These are phyloP conservation scores for Teunomyces barrocoloradensis DNA, from an alignment of 805 yeast genomes.

Conservation along the genomic window DNA sequence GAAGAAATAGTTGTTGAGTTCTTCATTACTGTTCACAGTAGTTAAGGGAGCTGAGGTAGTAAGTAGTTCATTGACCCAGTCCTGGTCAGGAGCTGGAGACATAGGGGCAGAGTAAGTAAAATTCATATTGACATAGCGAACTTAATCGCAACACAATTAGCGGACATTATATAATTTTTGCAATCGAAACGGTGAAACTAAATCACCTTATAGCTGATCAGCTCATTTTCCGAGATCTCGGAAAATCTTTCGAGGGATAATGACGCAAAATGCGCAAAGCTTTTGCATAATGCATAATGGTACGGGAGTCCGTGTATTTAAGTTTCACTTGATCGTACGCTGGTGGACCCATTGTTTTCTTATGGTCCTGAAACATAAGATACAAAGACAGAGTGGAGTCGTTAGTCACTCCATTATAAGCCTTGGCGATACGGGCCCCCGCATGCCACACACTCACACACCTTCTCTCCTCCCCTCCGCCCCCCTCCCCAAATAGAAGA, in stretches of 20 bases:
- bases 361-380: neutral
- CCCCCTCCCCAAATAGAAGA: too few relatives aligned
- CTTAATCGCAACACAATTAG: neutral
- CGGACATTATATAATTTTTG: neutral
- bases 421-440: too few relatives aligned
- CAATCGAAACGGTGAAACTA: neutral
- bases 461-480: too few relatives aligned
- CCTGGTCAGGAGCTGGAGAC: constrained; percentile 8
- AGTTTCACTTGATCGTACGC: neutral
- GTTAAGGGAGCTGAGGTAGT: constrained; percentile 19
- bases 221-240: constrained; percentile 5
- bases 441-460: too few relatives aligned
- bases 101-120: constrained; percentile 3
- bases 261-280: neutral
- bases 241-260: neutral
- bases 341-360: neutral
- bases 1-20: constrained; percentile 1
- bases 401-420: too few relatives aligned
- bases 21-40: constrained; percentile 10
- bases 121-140: constrained; percentile 1
- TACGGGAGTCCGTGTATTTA: neutral
- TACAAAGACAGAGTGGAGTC: neutral
- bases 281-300: neutral
- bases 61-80: constrained; percentile 20
- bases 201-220: constrained; percentile 2